Evolutionary conservation across 176 grass and related monocot genomes (phyloP), one percentile per base, ranked within the genome.

Genomic region (Elymus sibiricus): DNA sequence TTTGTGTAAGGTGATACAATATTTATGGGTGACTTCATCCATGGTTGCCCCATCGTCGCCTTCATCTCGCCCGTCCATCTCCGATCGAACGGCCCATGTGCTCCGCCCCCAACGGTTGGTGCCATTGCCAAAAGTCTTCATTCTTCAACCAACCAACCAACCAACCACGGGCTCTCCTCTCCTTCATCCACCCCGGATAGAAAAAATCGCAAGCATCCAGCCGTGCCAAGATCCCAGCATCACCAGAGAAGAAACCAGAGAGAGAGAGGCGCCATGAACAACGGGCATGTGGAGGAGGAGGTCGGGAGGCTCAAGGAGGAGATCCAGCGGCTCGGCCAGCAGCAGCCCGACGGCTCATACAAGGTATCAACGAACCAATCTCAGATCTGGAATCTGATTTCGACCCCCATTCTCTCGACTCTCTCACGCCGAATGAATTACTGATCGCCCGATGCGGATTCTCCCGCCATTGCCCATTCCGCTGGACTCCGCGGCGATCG

Each of bases 221-320:
- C 35, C 11, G 37, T 68, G 44, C 11, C 79, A 51, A 88, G 85
- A 84, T 81, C 74, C 74, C 55, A 76, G 35, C 0, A 17, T 5
- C 39, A 22, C 22, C 55, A 0, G 25, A 58, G 60, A 77, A 61
- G 51, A 38, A 47, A 16, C 67, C 62, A 19, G 31, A 47, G 56
- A 65, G 1, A 47, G 43, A 17, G 21, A 77, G 70, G 16, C 82
- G 74, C 90, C 85, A 95, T 98, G 95, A 98, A 98, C 26, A 29
- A 19, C 7, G 47, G 72, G 26, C 72, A 76, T 61, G 95, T 98
- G 24, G 95, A 98, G 79, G 95, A 98, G 89, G 95, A 98, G 87
- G 95, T 98, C 25, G 93, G 87, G 43, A 87, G 11, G 69, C 95
- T 98, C 85, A 92, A 87, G 83, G 95, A 95, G 82, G 95, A 98